phyloP scores from a whole-genome alignment of 371 early-diverging fungal genomes.

The Phascolomyces articulosus region DNA sequence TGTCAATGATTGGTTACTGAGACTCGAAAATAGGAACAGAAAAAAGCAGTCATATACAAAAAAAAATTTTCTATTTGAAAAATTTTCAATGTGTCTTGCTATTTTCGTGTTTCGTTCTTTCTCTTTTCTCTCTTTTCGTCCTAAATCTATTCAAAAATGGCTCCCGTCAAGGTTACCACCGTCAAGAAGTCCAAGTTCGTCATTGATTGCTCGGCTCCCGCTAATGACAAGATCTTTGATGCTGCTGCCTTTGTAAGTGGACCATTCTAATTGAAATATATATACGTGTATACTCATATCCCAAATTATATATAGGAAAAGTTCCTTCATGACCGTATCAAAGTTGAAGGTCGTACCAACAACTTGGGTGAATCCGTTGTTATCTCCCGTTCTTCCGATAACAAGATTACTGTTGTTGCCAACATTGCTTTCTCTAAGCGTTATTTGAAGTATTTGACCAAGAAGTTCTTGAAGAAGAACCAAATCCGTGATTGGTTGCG shows the following conservation, averaged over 20 bases:
- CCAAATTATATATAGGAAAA: slow-evolving; percentile 64
- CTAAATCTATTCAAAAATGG: slow-evolving; percentile 35
- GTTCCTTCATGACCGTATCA: slow-evolving; percentile 97
- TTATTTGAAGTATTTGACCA: slow-evolving; percentile 99
- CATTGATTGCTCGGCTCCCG: slow-evolving; percentile 94
- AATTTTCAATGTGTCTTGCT: not conserved
- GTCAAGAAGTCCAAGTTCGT: slow-evolving; percentile 76
- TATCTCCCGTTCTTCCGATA: slow-evolving; percentile 79
- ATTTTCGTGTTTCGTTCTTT: not conserved
- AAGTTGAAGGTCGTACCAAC: slow-evolving; percentile 96
- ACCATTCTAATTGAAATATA: not conserved
- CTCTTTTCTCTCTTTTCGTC: slow-evolving; percentile 23
- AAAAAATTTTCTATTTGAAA: slow-evolving; percentile 9
- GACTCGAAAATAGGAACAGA: too few relatives aligned
- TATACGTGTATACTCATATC: not conserved
- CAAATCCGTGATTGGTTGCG: slow-evolving; percentile 98
- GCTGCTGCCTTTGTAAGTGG: slow-evolving; percentile 90
- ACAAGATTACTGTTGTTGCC: slow-evolving; percentile 81
- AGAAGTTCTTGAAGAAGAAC: slow-evolving; percentile 99
- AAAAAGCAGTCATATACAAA: not conserved
- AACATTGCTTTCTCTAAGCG: slow-evolving; percentile 93
- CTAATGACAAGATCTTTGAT: slow-evolving; percentile 96
- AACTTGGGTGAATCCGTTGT: slow-evolving; percentile 91
- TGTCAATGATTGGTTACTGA: too few relatives aligned
- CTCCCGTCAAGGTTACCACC: slow-evolving; percentile 49